Percentiles rank a stretch among this genome's conserved stretches.
phyloP scores from a whole-genome alignment of 352 stramenopile species.

The Phytophthora hybrid region DNA sequence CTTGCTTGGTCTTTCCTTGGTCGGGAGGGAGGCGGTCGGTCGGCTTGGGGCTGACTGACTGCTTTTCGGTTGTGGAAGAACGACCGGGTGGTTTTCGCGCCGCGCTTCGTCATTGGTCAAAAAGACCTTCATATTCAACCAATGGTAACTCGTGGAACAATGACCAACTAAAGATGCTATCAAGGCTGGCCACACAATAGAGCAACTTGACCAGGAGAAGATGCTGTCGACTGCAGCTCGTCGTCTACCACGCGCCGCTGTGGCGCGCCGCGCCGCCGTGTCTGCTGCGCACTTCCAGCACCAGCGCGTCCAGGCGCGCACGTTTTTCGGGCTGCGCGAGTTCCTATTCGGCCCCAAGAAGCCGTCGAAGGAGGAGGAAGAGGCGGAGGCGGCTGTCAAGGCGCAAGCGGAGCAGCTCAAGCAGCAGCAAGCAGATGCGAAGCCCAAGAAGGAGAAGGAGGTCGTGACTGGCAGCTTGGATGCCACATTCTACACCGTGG shows the following conservation, averaged over 20 bases:
- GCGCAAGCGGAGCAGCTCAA: slow-evolving; percentile 3
- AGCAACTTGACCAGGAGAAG: slow-evolving; percentile 19
- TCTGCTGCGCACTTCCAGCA: not conserved
- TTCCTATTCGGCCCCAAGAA: slow-evolving; percentile 72
- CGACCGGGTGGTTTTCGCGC: not conserved
- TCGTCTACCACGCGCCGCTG: slow-evolving; percentile 31
- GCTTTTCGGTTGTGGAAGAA: slow-evolving; percentile 39
- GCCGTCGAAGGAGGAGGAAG: slow-evolving; percentile 12
- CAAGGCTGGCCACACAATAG: slow-evolving; percentile 16
- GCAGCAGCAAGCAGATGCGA: slow-evolving; percentile 18
- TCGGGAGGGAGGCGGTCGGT: slow-evolving; percentile 8
- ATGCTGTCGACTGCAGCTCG: slow-evolving; percentile 42
- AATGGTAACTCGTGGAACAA: not conserved
- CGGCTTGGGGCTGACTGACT: slow-evolving; percentile 27
- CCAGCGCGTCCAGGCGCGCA: slow-evolving; percentile 44
- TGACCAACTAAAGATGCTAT: not conserved
- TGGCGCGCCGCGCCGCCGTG: slow-evolving; percentile 22
- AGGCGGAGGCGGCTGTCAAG: slow-evolving; percentile 28
- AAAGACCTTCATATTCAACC: not conserved
- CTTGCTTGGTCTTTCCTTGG: slow-evolving; percentile 10
- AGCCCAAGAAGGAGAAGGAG: slow-evolving; percentile 30
- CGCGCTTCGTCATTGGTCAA: not conserved
- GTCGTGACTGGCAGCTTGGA: slow-evolving; percentile 61
- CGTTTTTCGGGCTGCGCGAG: slow-evolving; percentile 75
- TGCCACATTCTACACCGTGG: slow-evolving; percentile 64